Conservation (phyloP, 352 stramenopile genomes). For the Pythium utonaiense region DNA sequence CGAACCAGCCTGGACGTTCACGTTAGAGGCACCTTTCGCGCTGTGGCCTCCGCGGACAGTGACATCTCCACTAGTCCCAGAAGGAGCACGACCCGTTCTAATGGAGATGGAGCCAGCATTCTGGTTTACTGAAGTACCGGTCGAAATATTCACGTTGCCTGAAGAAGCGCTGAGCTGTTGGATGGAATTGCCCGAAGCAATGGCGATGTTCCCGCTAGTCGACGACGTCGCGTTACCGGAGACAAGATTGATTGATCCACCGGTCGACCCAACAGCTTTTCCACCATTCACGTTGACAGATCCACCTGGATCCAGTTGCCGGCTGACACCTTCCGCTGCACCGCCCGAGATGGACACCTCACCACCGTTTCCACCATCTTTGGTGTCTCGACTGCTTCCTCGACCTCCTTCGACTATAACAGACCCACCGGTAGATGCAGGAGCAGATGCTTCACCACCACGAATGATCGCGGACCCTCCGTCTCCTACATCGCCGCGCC, state of each 20-base stretch:
- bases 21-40: constrained; percentile 39
- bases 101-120: constrained; percentile 41
- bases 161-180: constrained; percentile 35
- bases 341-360: constrained; percentile 64
- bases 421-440: constrained; percentile 39
- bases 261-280: constrained; percentile 45
- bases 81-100: constrained; percentile 34
- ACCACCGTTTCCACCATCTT: constrained; percentile 65
- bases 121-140: constrained; percentile 38
- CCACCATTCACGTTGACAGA: constrained; percentile 44
- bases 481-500: constrained; percentile 40
- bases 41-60: constrained; percentile 43
- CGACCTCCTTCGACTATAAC: constrained; percentile 42
- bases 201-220: constrained; percentile 57
- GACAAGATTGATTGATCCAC: constrained; percentile 45
- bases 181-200: constrained; percentile 47
- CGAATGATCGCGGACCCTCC: constrained; percentile 64
- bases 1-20: constrained; percentile 46
- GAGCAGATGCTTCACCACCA: constrained; percentile 57
- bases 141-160: constrained; percentile 42
- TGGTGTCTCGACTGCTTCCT: constrained; percentile 39
- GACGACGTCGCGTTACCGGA: constrained; percentile 54
- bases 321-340: constrained; percentile 43
- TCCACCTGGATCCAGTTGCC: constrained; percentile 41
- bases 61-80: constrained; percentile 56